A percentile compares a stretch with the other conserved stretches of the same genome.
Conservation (phyloP, 441 rosid genomes). For the Euphorbia celastroides region DNA sequence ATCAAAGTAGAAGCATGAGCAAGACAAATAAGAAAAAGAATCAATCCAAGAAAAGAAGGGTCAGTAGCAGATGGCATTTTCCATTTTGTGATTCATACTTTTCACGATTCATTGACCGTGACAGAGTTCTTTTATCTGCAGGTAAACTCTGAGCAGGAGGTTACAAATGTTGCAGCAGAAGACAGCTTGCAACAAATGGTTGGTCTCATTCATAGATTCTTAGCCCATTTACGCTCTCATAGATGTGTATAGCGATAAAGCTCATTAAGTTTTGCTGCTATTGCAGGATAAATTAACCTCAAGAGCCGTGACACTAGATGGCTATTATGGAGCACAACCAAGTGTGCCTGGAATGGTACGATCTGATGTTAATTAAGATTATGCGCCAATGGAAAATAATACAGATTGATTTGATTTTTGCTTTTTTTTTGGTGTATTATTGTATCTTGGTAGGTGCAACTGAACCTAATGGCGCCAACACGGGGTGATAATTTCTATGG, state of each 20-base stretch:
- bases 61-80: constrained; percentile 20
- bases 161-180: constrained; percentile 52
- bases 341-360: constrained; percentile 68
- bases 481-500: constrained; percentile 60
- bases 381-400: constrained; percentile 15
- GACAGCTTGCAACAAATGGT: constrained; percentile 86
- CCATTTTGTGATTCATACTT: constrained; percentile 6
- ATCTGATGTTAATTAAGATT: constrained; percentile 12
- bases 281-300: constrained; percentile 67
- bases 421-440: constrained; percentile 3
- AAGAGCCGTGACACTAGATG: constrained; percentile 58
- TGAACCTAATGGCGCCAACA: constrained; percentile 78
- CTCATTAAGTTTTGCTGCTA: background rate
- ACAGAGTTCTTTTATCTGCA: constrained; percentile 28
- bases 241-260: background rate
- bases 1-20: constrained; percentile 50
- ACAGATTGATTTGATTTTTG: background rate
- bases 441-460: constrained; percentile 56
- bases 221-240: background rate
- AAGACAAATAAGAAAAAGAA: constrained; percentile 78
- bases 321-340: constrained; percentile 62
- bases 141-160: constrained; percentile 72
- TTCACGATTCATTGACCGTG: constrained; percentile 11
- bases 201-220: constrained; percentile 22
- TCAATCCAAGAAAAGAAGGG: constrained; percentile 84